Evolutionary conservation across 2,329 filamentous ascomycete genomes (phyloP).

Genomic region (Plectosphaerella plurivora): DNA sequence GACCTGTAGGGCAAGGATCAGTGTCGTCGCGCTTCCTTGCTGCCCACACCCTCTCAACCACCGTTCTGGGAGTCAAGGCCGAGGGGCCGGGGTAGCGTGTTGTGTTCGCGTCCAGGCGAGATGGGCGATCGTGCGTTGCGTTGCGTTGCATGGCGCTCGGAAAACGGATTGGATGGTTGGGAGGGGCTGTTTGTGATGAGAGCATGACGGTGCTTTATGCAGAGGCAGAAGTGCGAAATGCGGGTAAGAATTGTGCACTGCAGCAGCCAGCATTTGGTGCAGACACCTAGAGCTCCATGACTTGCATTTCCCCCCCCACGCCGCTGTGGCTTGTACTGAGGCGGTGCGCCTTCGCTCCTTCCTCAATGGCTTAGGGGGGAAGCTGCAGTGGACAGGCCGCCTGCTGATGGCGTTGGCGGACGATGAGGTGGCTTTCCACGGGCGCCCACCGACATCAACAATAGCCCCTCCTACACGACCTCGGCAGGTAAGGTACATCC

Average conservation of each 20-base stretch:
- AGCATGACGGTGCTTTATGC: not conserved
- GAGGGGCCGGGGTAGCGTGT: not conserved
- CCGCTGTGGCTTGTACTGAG: too few species aligned
- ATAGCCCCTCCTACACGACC: not conserved
- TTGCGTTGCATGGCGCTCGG: not conserved
- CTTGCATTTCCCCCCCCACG: not conserved
- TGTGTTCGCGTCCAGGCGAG: not conserved
- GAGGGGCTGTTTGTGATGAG: not conserved
- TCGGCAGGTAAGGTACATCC: not conserved
- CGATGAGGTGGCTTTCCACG: too few species aligned
- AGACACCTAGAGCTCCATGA: not conserved
- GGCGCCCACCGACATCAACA: not conserved
- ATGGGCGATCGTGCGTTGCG: not conserved
- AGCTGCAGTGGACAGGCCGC: too few species aligned
- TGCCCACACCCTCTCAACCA: not conserved
- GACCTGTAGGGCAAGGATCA: too few species aligned
- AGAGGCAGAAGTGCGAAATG: not conserved
- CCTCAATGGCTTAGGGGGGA: too few species aligned
- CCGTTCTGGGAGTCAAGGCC: not conserved
- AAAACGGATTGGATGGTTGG: not conserved
- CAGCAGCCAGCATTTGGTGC: not conserved
- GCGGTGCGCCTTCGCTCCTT: too few species aligned
- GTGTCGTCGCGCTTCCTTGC: not conserved
- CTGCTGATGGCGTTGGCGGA: too few species aligned
- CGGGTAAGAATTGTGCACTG: not conserved